A percentile compares a stretch with the other conserved stretches of the same genome.
Evolutionary conservation across 768 basidiomycete genomes (phyloP).

Genomic region (Leccinum variicolor): DNA sequence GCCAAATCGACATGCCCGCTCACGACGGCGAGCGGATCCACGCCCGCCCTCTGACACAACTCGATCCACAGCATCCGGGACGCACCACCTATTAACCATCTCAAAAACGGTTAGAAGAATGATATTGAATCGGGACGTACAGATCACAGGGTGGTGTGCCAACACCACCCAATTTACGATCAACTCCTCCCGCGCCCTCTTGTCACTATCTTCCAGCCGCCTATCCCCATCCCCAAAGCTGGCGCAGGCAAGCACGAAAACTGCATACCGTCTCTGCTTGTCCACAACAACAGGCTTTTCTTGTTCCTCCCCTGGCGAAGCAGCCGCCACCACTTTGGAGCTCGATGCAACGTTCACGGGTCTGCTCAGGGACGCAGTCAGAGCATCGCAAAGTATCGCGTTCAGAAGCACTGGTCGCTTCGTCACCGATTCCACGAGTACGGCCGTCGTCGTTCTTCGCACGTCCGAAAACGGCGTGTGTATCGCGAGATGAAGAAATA

Average conservation of each 20-base stretch:
- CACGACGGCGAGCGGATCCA: constrained; percentile 66
- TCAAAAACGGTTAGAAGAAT: background rate
- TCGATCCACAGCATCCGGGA: constrained; percentile 63
- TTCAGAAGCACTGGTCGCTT: constrained; percentile 48
- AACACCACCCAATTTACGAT: constrained; percentile 60
- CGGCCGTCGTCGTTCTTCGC: constrained; percentile 44
- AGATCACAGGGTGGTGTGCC: constrained; percentile 66
- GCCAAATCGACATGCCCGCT: constrained; percentile 47
- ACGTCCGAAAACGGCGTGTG: constrained; percentile 54
- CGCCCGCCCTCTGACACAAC: constrained; percentile 61
- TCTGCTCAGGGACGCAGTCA: constrained; percentile 46
- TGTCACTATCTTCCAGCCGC: constrained; percentile 12
- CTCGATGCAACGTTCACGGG: constrained; percentile 20
- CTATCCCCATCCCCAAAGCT: constrained; percentile 39
- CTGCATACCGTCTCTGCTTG: constrained; percentile 51
- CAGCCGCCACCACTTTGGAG: constrained; percentile 10
- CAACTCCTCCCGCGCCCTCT: constrained; percentile 39
- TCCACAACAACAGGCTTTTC: constrained; percentile 39
- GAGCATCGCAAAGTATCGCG: constrained; percentile 55
- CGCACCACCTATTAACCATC: constrained; percentile 11
- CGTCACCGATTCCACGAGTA: constrained; percentile 39
- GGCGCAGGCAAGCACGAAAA: constrained; percentile 51
- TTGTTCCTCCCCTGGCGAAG: constrained; percentile 29
- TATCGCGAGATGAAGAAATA: constrained; percentile 66
- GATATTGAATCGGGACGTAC: constrained; percentile 39